Conservation (phyloP, 208 protist species). For the Acanthamoeba lenticulata region DNA sequence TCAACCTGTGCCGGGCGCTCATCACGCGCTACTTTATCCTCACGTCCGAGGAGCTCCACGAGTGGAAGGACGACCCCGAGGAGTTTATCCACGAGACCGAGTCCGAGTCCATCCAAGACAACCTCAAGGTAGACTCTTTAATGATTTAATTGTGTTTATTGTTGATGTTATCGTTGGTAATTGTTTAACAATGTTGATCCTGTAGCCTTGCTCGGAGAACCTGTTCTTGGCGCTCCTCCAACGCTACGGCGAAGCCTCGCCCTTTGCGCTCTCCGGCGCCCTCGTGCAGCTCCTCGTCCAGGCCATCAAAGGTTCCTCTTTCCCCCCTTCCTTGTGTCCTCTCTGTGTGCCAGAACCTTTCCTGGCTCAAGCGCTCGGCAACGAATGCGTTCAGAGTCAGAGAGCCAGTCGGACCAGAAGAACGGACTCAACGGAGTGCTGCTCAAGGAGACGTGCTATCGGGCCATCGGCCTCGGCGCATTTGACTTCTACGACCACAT, state of each 20-base stretch:
- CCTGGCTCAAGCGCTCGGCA: too few relatives aligned
- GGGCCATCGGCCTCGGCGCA: slow-evolving; percentile 24
- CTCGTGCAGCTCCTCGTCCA: slow-evolving; percentile 20
- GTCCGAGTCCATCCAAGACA: slow-evolving; percentile 56
- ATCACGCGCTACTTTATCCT: slow-evolving; percentile 53
- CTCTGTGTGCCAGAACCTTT: too few relatives aligned
- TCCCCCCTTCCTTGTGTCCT: neutral
- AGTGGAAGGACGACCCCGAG: slow-evolving; percentile 68
- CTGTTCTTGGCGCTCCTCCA: neutral
- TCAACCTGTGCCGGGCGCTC: slow-evolving; percentile 36
- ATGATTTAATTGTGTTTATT: neutral
- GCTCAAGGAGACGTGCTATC: slow-evolving; percentile 60
- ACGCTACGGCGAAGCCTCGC: neutral
- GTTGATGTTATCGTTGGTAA: neutral
- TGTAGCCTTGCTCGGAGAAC: slow-evolving; percentile 64
- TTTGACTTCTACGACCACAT: slow-evolving; percentile 63
- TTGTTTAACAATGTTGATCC: neutral
- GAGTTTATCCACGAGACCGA: slow-evolving; percentile 64
- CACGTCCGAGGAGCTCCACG: slow-evolving; percentile 39
- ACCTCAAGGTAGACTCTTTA: slow-evolving; percentile 43
- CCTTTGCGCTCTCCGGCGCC: neutral
- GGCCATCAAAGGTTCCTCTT: slow-evolving; percentile 57
- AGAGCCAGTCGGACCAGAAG: slow-evolving; percentile 47
- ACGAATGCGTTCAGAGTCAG: neutral
- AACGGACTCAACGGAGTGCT: slow-evolving; percentile 30